Evolutionary conservation across 2,329 filamentous ascomycete genomes (phyloP).

Genomic region (Claviceps capensis): DNA sequence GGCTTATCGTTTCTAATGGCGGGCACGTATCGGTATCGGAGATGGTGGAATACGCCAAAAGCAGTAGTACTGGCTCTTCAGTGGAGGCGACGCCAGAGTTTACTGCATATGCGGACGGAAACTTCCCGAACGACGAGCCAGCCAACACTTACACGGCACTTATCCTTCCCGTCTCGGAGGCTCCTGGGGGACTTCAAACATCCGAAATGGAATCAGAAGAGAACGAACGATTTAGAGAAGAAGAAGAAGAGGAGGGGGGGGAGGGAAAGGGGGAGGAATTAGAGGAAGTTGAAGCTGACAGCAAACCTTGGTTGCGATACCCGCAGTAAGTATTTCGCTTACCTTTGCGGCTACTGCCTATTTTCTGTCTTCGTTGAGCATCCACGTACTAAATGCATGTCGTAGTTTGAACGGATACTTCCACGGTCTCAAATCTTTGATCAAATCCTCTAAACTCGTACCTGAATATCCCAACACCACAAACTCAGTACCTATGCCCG

Average conservation of each 20-base stretch:
- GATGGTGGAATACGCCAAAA: slow-evolving; percentile 2
- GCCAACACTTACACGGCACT: background rate
- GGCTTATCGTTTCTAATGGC: slow-evolving; percentile 26
- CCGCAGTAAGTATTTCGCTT: slow-evolving; percentile 18
- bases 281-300: slow-evolving; percentile 16
- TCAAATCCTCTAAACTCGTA: slow-evolving; percentile 46
- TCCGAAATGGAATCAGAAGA: slow-evolving; percentile 10
- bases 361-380: background rate
- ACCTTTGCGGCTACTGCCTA: background rate
- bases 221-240: slow-evolving; percentile 12
- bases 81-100: background rate
- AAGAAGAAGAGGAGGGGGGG: slow-evolving; percentile 15
- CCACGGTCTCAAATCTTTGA: slow-evolving; percentile 59
- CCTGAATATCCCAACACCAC: slow-evolving; percentile 56
- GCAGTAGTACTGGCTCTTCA: background rate
- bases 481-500: slow-evolving; percentile 19
- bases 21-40: slow-evolving; percentile 10
- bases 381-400: background rate
- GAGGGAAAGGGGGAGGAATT: slow-evolving; percentile 16
- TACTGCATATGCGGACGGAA: background rate
- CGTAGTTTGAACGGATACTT: slow-evolving; percentile 67
- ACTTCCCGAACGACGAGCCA: background rate
- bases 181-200: background rate
- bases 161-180: background rate
- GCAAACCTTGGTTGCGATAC: slow-evolving; percentile 27